Evolutionary conservation across 805 yeast species (phyloP), one percentile per base, ranked within the genome.

Genomic region (Torulaspora franciscae): DNA sequence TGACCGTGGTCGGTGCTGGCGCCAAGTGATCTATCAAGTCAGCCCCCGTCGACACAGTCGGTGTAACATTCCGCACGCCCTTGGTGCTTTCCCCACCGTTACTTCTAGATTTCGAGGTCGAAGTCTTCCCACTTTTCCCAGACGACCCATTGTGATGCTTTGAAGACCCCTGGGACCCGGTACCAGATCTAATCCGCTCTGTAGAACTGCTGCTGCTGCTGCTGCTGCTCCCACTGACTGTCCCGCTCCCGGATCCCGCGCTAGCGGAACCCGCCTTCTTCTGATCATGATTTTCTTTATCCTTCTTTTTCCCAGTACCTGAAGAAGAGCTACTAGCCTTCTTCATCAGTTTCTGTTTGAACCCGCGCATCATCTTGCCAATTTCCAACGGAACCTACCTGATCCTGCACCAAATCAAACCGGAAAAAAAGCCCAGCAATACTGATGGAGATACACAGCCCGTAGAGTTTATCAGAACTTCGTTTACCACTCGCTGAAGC

Each of bases 301-400:
- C 72, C 61, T 73, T 70, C 50, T 65, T 66, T 34, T 67, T 67
- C 38, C 58, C 51, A 11, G 50, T 48, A 7, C 65, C 54, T 3
- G 71, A 67, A n/a, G 69, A 62, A 35, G 61, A 52, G 19, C 66
- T 66, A 22, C 63, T 55, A 19, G 69, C 61, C 54, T 64, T 64
- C 59, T 64, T 65, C 32, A 64, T 64, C 49, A 65, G 51, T 52
- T 79, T 70, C 59, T 81, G 84, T 59, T 80, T 81, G 65, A 81
- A 80, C 24, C 85, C 85, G 68, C 80, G 81, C 85, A 81, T 81
- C 87, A 81, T 81, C 57, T 72, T 77, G 22, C 30, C 36, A 33
- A n/a, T 15, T 33, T 15, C 37, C 37, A 22, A 19, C 15, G n/a
- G 26, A 19, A 33, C 5, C 24, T 23, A 33, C 26, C 15, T 23